Conservation (phyloP, 2,329 filamentous ascomycete species). For the Epichloe brachyelytri region DNA sequence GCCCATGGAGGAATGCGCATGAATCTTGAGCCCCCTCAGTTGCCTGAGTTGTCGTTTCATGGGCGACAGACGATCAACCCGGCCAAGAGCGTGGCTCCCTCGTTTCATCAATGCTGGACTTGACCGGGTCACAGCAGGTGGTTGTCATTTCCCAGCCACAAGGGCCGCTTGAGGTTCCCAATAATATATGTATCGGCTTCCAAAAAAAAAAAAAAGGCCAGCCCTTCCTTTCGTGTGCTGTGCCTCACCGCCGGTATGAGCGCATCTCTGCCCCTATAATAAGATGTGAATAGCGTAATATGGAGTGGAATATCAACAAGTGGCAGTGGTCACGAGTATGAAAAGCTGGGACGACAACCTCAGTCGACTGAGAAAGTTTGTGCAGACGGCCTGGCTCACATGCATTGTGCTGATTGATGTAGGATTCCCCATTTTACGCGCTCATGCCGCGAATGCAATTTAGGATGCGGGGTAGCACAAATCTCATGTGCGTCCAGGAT, state of each 20-base stretch:
- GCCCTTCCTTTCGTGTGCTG: not conserved
- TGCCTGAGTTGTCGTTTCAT: not conserved
- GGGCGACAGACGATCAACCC: not conserved
- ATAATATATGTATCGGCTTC: too few species aligned
- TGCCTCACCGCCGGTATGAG: not conserved
- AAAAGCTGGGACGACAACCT: not conserved
- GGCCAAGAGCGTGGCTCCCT: not conserved
- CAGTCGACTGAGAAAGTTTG: not conserved
- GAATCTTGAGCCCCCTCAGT: not conserved
- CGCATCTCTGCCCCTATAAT: not conserved
- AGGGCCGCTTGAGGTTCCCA: not conserved
- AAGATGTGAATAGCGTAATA: not conserved
- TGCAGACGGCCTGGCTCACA: not conserved
- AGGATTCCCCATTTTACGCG: constrained; percentile 3
- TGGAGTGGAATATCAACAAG: too few species aligned
- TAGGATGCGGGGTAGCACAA: constrained; percentile 6
- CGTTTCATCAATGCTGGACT: too few species aligned
- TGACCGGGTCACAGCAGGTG: not conserved
- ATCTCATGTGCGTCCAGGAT: not conserved
- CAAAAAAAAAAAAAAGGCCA: too few species aligned
- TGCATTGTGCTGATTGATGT: not conserved
- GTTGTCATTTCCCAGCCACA: not conserved
- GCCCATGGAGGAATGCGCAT: not conserved
- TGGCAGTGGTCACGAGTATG: not conserved
- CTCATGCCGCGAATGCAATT: constrained; percentile 6